A percentile compares a stretch with the other conserved stretches of the same genome.
Conservation (phyloP, 2,329 filamentous ascomycete species). For the Colletotrichum sidae region DNA sequence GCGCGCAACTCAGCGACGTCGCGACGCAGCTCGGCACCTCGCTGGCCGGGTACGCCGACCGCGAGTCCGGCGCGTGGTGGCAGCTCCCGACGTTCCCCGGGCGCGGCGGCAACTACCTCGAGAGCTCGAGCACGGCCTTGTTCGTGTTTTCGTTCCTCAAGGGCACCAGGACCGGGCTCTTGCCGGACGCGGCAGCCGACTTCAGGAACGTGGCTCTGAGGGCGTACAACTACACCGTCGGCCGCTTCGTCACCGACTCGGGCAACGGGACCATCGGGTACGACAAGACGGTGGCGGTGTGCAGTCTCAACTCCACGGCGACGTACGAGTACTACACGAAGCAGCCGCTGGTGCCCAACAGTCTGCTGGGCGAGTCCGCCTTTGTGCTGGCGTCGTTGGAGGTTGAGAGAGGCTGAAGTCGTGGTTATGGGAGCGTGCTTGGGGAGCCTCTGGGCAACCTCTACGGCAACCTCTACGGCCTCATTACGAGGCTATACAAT, state of each 20-base stretch:
- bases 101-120: constrained; percentile 37
- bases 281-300: constrained; percentile 52
- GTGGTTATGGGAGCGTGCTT: not conserved
- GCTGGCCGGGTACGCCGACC: constrained; percentile 25
- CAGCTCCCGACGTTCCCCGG: constrained; percentile 32
- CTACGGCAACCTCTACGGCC: too few relatives aligned
- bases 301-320: constrained; percentile 55
- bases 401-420: constrained; percentile 41
- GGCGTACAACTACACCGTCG: constrained; percentile 32
- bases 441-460: too few relatives aligned
- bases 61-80: constrained; percentile 35
- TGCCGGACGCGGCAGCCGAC: not conserved
- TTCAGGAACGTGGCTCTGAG: constrained; percentile 28
- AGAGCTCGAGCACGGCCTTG: constrained; percentile 38
- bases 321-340: constrained; percentile 53
- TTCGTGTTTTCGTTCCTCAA: constrained; percentile 35
- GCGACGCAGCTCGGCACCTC: constrained; percentile 19
- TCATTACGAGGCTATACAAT: too few relatives aligned
- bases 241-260: constrained; percentile 21
- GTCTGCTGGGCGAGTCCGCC: constrained; percentile 50
- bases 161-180: constrained; percentile 22
- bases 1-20: constrained; percentile 12
- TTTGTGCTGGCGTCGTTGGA: constrained; percentile 53
- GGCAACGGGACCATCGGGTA: constrained; percentile 42
- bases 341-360: constrained; percentile 51